phyloP scores from a whole-genome alignment of 768 basidiomycete genomes.

The Amanita inopinata region DNA sequence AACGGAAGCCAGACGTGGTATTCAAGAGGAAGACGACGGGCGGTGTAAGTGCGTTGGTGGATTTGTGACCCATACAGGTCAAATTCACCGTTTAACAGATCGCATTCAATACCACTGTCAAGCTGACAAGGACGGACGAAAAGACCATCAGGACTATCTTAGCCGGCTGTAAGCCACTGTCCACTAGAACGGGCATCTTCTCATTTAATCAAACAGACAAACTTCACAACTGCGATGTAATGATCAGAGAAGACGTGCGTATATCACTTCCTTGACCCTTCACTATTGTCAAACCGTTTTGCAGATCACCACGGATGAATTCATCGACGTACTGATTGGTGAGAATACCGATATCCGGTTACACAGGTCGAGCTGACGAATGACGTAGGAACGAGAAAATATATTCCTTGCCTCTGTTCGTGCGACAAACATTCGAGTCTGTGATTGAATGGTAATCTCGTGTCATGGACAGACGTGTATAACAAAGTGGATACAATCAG shows the following conservation, averaged over 20 bases:
- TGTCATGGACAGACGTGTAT: slow-evolving; percentile 59
- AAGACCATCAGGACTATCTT: slow-evolving; percentile 90
- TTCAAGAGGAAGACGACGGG: slow-evolving; percentile 92
- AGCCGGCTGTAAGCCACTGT: slow-evolving; percentile 61
- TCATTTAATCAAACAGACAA: slow-evolving; percentile 46
- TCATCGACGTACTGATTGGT: slow-evolving; percentile 98
- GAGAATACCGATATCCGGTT: slow-evolving; percentile 10
- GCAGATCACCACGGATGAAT: slow-evolving; percentile 91
- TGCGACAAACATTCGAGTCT: slow-evolving; percentile 6
- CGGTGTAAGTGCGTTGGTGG: slow-evolving; percentile 48
- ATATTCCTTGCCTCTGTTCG: slow-evolving; percentile 86
- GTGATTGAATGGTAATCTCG: not conserved
- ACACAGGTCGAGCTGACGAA: not conserved
- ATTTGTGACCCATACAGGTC: not conserved
- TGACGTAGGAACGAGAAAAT: slow-evolving; percentile 78
- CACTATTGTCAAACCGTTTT: slow-evolving; percentile 7
- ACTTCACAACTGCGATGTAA: slow-evolving; percentile 90
- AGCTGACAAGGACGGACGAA: slow-evolving; percentile 90
- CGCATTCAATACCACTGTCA: slow-evolving; percentile 88
- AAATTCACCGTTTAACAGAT: slow-evolving; percentile 37
- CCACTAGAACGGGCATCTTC: not conserved
- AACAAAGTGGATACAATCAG: slow-evolving; percentile 94
- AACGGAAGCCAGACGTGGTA: slow-evolving; percentile 82
- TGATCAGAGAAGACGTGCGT: slow-evolving; percentile 94
- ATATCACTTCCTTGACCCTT: slow-evolving; percentile 6